Evolutionary conservation across 352 stramenopile species (phyloP), one percentile per base, ranked within the genome.

Genomic region (Aphanomyces euteiches): DNA sequence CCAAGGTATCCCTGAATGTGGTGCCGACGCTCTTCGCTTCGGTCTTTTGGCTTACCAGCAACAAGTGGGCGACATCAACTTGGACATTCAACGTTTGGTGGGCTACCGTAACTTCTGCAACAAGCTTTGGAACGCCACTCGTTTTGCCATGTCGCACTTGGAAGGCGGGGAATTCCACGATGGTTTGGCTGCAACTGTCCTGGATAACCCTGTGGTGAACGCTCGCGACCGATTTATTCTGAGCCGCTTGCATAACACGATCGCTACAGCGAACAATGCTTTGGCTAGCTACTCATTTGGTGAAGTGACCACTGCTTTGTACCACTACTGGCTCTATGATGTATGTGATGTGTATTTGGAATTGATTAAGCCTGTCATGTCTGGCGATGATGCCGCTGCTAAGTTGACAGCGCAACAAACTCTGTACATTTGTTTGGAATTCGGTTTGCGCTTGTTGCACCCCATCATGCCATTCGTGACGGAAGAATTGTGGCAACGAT

Each of bases 21-120:
- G 98, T 65, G 95, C 97, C 1, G 98, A 99, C 75, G 97, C 97
- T 34, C 87, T 99, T 34, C 92, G 98, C 47, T 99, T 99, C 72
- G 97, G 97, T 66, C 84, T 99, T 15, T 79, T 99, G 41, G 90
- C 96, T 15, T 99, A 99, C 81, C 92, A 85, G 45, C 84, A 92
- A 66, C 88, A 96, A 74, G 88, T 88, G 72, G 90, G 97, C 50
- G 97, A 99, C 80, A 98, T 99, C 72, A 99, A 99, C 79, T 78
- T 99, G 65, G 98, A 99, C 81, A 99, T 99, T 75, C 98, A 99
- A 66, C 90, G 97, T 68, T 87, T 99, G 19, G 96, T 99, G 50
- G 96, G 94, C 37, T 99, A 99, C 81, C 90, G 98, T 66, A 97
- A 99, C 79, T 99, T 99, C 78, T 99, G 98, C 75, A 99, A 99